These are phyloP conservation scores for Trichoderma reesei DNA, from an alignment of 495 filamentous ascomycete genomes.

Conservation along the genomic window DNA sequence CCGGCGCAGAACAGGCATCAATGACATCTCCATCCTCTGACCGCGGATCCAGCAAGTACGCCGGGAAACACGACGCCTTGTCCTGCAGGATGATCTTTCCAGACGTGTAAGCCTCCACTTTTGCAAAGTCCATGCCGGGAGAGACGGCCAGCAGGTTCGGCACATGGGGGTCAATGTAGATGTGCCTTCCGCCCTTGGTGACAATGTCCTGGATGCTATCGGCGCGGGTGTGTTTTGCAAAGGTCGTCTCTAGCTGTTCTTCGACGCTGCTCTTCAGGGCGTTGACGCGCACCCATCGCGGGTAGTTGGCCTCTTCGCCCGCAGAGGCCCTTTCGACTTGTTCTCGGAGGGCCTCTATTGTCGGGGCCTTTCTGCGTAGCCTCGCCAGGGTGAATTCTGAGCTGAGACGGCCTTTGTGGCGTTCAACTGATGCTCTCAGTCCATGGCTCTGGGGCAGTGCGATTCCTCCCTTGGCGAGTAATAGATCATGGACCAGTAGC, in stretches of 20 bases:
- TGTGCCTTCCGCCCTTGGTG: constrained; percentile 18
- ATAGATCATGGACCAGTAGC: constrained; percentile 76
- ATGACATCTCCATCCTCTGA: constrained; percentile 60
- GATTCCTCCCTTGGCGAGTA: constrained; percentile 72
- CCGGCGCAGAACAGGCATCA: constrained; percentile 87
- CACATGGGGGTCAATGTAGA: constrained; percentile 64
- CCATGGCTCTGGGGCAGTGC: constrained; percentile 67
- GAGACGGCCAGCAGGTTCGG: constrained; percentile 76
- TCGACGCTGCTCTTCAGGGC: constrained; percentile 59
- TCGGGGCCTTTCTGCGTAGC: constrained; percentile 56
- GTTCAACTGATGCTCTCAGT: constrained; percentile 59
- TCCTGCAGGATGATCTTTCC: constrained; percentile 87
- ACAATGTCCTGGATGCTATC: constrained; percentile 37
- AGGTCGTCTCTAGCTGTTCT: constrained; percentile 59
- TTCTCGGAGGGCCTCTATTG: constrained; percentile 51
- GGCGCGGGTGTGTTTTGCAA: constrained; percentile 45
- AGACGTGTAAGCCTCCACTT: constrained; percentile 56
- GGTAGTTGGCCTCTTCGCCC: constrained; percentile 35
- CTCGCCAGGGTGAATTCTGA: constrained; percentile 76
- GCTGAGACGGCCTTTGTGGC: constrained; percentile 69
- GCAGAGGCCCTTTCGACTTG: constrained; percentile 37
- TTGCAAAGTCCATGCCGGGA: constrained; percentile 54
- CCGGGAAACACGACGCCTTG: constrained; percentile 94
- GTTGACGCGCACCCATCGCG: constrained; percentile 87
- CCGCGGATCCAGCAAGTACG: constrained; percentile 61